Evolutionary conservation across 305 asterid genomes (phyloP).

Genomic region (Fraxinus latifolia): DNA sequence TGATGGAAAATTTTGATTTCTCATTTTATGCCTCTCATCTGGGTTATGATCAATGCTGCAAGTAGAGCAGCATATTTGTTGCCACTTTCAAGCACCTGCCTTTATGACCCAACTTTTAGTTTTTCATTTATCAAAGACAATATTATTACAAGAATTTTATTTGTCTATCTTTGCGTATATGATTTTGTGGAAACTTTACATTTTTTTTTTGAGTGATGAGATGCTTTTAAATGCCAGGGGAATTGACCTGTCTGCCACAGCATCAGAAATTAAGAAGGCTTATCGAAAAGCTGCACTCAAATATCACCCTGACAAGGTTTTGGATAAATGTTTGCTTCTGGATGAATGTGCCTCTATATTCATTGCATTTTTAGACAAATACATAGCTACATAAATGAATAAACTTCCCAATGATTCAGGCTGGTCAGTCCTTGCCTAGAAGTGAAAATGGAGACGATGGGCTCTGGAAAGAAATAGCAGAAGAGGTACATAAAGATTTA

Average conservation of each 20-base stretch:
- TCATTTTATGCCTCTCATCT: background rate
- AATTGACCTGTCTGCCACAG: conserved; percentile 75
- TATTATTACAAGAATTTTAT: background rate
- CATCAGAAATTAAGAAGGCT: conserved; percentile 82
- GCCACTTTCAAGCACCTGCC: background rate
- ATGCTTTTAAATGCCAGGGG: conserved; percentile 62
- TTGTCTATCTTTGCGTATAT: conserved; percentile 1
- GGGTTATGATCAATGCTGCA: background rate
- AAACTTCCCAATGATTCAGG: conserved; percentile 42
- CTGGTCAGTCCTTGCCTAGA: conserved; percentile 75
- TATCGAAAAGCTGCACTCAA: conserved; percentile 91
- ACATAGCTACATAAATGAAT: conserved; percentile 8
- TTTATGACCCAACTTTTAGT: background rate
- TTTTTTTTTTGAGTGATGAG: conserved; percentile 14
- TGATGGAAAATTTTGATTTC: background rate
- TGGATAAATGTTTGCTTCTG: conserved; percentile 18
- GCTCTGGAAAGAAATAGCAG: conserved; percentile 81
- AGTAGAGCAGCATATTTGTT: background rate
- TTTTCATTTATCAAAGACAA: background rate
- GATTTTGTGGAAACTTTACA: background rate
- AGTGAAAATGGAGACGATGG: conserved; percentile 72
- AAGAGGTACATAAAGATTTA: conserved; percentile 78
- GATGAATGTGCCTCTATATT: conserved; percentile 9
- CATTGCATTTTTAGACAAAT: conserved; percentile 3
- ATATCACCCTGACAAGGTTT: conserved; percentile 97